Percentiles rank a stretch among this genome's conserved stretches.
Conservation (phyloP, 2,329 filamentous ascomycete genomes). For the Neonectria ditissima region DNA sequence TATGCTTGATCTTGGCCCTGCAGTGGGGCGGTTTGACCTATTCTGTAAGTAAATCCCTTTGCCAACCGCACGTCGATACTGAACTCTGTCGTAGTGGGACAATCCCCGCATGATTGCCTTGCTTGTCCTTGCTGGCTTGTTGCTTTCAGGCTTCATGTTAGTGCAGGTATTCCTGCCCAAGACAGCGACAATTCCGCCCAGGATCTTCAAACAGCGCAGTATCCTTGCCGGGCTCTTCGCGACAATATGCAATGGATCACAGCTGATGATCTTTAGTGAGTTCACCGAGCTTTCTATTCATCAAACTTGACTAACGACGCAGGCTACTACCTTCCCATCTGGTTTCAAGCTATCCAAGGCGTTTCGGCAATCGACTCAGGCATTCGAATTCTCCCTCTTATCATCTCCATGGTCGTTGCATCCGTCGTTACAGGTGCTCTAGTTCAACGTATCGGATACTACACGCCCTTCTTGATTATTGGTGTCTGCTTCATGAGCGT, state of each 20-base stretch:
- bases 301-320: neutral
- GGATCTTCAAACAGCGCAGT: slow-evolving; percentile 56
- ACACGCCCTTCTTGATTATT: slow-evolving; percentile 54
- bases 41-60: slow-evolving; percentile 25
- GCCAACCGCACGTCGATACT: neutral
- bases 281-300: no score
- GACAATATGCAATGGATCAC: slow-evolving; percentile 40
- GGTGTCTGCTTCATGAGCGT: slow-evolving; percentile 49
- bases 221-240: slow-evolving; percentile 51
- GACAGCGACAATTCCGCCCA: slow-evolving; percentile 55
- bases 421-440: slow-evolving; percentile 43
- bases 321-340: slow-evolving; percentile 62
- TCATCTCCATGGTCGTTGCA: slow-evolving; percentile 44
- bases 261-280: slow-evolving; percentile 40
- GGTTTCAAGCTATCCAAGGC: slow-evolving; percentile 62
- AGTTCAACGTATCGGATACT: slow-evolving; percentile 53
- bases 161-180: slow-evolving; percentile 51
- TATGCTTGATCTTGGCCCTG: slow-evolving; percentile 61
- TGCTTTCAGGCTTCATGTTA: slow-evolving; percentile 56
- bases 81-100: slow-evolving; percentile 50
- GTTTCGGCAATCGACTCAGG: slow-evolving; percentile 45
- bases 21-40: slow-evolving; percentile 59
- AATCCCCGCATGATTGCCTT: slow-evolving; percentile 58
- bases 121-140: slow-evolving; percentile 53
- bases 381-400: slow-evolving; percentile 45